phyloP scores from a whole-genome alignment of 345 rosid species.

The Salix exigua region DNA sequence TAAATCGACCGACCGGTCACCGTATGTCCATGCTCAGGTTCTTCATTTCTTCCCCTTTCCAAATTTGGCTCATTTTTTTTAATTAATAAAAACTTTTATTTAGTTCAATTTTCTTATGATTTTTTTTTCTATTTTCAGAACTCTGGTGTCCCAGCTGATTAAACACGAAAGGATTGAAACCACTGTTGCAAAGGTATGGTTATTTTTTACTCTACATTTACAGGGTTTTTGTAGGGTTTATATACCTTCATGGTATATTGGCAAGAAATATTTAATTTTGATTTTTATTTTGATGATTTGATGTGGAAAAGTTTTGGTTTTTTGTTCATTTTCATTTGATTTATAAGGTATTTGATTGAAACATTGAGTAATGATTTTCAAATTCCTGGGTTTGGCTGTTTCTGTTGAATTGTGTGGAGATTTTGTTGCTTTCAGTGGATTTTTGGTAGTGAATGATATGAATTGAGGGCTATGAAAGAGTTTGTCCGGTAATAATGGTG shows the following conservation, averaged over 20 bases:
- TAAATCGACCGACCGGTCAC: slow-evolving; percentile 66
- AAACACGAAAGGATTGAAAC: slow-evolving; percentile 93
- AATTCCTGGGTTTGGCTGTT: not conserved
- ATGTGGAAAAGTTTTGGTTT: not conserved
- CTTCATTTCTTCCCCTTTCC: not conserved
- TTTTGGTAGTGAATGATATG: not conserved
- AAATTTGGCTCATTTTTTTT: no score
- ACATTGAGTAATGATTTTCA: not conserved
- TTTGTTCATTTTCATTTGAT: not conserved
- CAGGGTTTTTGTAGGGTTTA: slow-evolving; percentile 29
- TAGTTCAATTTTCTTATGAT: not conserved
- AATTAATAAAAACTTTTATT: not conserved
- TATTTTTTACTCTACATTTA: not conserved
- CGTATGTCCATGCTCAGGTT: slow-evolving; percentile 95
- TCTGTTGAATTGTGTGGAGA: not conserved
- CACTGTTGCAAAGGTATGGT: slow-evolving; percentile 72
- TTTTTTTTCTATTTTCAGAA: slow-evolving; percentile 34
- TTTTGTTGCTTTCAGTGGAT: not conserved
- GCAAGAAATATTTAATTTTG: not conserved
- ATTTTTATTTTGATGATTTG: not conserved
- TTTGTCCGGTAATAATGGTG: not conserved
- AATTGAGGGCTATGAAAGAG: not conserved
- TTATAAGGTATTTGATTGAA: not conserved
- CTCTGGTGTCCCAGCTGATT: slow-evolving; percentile 92
- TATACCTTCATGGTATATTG: not conserved